A percentile compares a stretch with the other conserved stretches of the same genome.
Conservation (phyloP, 1,139 yeast genomes). For the Debaryomycetaceae sp. region DNA sequence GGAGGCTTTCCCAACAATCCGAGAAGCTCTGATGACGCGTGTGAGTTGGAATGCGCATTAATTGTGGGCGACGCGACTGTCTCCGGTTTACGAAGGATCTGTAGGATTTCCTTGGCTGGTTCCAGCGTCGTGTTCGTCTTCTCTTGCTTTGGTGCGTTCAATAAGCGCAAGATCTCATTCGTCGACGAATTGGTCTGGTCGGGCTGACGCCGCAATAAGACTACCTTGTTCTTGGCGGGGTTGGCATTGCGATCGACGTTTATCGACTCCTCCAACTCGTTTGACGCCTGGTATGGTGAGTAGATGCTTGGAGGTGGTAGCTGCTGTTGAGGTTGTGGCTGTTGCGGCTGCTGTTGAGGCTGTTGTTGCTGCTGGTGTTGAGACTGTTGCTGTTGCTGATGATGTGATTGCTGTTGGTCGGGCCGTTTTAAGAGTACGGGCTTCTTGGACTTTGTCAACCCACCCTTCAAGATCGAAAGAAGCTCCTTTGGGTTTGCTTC, state of each 20-base stretch:
- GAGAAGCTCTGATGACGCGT: slow-evolving; percentile 17
- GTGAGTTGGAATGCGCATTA: slow-evolving; percentile 3
- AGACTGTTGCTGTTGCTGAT: slow-evolving; percentile 11
- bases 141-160: slow-evolving; percentile 8
- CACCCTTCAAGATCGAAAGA: slow-evolving; percentile 46
- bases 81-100: slow-evolving; percentile 6
- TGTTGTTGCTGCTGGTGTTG: not conserved
- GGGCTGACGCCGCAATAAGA: slow-evolving; percentile 27
- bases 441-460: slow-evolving; percentile 20
- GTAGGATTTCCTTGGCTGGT: slow-evolving; percentile 7
- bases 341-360: slow-evolving; percentile 1
- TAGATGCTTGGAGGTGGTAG: slow-evolving; percentile 6
- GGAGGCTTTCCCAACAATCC: slow-evolving; percentile 17
- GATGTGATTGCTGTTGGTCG: slow-evolving; percentile 11
- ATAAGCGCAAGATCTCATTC: slow-evolving; percentile 6
- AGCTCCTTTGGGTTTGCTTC: slow-evolving; percentile 49
- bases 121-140: slow-evolving; percentile 6
- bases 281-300: slow-evolving; percentile 20
- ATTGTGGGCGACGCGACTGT: slow-evolving; percentile 2
- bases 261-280: slow-evolving; percentile 25
- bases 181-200: slow-evolving; percentile 8
- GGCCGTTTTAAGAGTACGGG: slow-evolving; percentile 10
- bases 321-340: slow-evolving; percentile 9
- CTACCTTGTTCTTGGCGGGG: slow-evolving; percentile 24
- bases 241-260: slow-evolving; percentile 11